Percentiles rank a stretch among this genome's conserved stretches.
phyloP scores from a whole-genome alignment of 2,329 filamentous ascomycete genomes.

The Cladosporium sp. region DNA sequence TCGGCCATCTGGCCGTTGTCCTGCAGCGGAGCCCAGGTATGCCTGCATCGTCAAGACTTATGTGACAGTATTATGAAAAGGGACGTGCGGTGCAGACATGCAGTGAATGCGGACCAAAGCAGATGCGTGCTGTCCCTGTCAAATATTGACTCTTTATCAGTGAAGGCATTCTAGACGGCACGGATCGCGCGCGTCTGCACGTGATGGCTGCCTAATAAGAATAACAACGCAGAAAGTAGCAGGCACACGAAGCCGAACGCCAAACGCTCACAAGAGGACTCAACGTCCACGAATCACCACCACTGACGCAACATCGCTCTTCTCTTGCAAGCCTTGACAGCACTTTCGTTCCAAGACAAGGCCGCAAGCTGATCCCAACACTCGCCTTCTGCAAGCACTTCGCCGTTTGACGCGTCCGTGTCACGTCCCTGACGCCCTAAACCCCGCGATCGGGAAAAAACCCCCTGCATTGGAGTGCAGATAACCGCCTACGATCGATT shows the following conservation, averaged over 20 bases:
- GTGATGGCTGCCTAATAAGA: constrained; percentile 7
- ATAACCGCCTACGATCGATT: constrained; percentile 13
- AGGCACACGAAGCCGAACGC: background rate
- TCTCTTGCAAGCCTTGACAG: background rate
- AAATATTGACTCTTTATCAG: background rate
- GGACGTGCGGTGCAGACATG: background rate
- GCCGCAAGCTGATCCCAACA: background rate
- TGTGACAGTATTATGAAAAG: background rate
- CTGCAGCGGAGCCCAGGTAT: background rate
- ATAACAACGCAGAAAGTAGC: background rate
- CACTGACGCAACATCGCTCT: background rate
- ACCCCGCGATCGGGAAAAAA: constrained; percentile 17
- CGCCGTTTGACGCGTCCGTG: constrained; percentile 17
- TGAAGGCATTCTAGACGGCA: background rate
- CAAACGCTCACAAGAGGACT: background rate
- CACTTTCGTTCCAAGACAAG: background rate
- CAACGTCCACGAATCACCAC: background rate
- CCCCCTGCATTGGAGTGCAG: constrained; percentile 15
- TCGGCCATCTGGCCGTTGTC: background rate
- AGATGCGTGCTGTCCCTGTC: background rate
- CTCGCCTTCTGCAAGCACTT: constrained; percentile 1
- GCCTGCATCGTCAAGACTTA: background rate
- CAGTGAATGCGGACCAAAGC: background rate
- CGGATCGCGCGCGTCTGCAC: background rate
- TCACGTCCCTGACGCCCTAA: constrained; percentile 7